phyloP scores from a whole-genome alignment of 768 basidiomycete genomes.

The Macrocybe gigantea region DNA sequence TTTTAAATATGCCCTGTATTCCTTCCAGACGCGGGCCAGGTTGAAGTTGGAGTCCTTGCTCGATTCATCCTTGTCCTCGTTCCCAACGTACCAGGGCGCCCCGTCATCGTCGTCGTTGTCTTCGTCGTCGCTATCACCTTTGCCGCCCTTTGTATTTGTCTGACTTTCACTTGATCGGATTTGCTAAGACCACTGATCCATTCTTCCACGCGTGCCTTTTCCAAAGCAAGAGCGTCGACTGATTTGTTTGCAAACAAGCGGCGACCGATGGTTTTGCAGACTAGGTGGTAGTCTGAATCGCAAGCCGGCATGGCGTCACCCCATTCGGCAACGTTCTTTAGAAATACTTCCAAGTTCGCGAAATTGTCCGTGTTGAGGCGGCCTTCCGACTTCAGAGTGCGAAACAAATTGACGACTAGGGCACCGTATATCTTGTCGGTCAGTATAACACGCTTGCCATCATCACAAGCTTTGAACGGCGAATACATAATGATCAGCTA shows the following conservation, averaged over 20 bases:
- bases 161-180: constrained; percentile 15
- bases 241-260: constrained; percentile 23
- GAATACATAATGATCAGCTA: not conserved
- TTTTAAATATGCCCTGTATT: constrained; percentile 26
- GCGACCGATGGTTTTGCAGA: constrained; percentile 29
- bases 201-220: constrained; percentile 24
- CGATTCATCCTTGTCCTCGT: constrained; percentile 17
- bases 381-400: constrained; percentile 21
- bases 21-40: constrained; percentile 28
- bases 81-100: constrained; percentile 24
- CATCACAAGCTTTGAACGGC: constrained; percentile 22
- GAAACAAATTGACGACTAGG: constrained; percentile 23
- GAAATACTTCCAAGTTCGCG: constrained; percentile 26
- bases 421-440: constrained; percentile 30
- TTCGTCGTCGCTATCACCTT: constrained; percentile 12
- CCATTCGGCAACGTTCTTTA: constrained; percentile 20
- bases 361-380: constrained; percentile 22
- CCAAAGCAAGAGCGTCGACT: constrained; percentile 17
- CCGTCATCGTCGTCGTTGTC: not conserved
- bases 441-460: constrained; percentile 20
- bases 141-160: constrained; percentile 13
- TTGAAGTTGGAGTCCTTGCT: constrained; percentile 17
- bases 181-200: constrained; percentile 19
- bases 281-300: constrained; percentile 17
- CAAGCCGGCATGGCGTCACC: constrained; percentile 15